phyloP scores from a whole-genome alignment of 352 stramenopile genomes.

The Globisporangium uncinulatum region DNA sequence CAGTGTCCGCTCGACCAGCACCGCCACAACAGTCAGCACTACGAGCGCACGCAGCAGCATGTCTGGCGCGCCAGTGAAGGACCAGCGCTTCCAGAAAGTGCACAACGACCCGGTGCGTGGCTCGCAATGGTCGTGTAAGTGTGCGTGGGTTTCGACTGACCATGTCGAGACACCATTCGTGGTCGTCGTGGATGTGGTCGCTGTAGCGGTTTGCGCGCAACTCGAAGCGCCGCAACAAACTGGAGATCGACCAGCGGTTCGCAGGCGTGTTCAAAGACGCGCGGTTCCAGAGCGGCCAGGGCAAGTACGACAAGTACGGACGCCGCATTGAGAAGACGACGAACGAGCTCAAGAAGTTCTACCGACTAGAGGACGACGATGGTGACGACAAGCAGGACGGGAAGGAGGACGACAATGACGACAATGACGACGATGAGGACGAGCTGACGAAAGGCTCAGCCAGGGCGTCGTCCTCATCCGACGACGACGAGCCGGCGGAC shows the following conservation, averaged over 20 bases:
- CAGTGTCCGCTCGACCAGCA: constrained; percentile 3
- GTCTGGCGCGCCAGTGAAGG: constrained; percentile 28
- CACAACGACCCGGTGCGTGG: constrained; percentile 75
- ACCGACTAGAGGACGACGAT: constrained; percentile 53
- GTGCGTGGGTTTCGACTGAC: too few relatives aligned
- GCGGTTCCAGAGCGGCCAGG: constrained; percentile 74
- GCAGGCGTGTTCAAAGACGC: constrained; percentile 65
- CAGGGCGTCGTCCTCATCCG: constrained; percentile 7
- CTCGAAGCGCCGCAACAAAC: constrained; percentile 77
- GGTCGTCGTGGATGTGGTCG: too few relatives aligned
- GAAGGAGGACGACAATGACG: constrained; percentile 34
- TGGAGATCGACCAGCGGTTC: constrained; percentile 80
- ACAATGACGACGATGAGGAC: constrained; percentile 20
- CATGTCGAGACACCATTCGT: neutral
- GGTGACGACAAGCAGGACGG: constrained; percentile 9
- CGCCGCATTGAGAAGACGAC: constrained; percentile 71
- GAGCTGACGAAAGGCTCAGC: constrained; percentile 14
- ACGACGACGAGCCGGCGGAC: constrained; percentile 21
- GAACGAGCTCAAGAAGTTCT: constrained; percentile 81
- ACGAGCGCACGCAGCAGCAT: constrained; percentile 13
- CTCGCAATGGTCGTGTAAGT: neutral
- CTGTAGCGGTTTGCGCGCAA: constrained; percentile 65
- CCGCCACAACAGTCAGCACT: constrained; percentile 3
- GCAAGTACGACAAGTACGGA: constrained; percentile 87
- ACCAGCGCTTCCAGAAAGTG: constrained; percentile 82